Percentiles rank a stretch among this genome's conserved stretches.
Evolutionary conservation across 2,329 filamentous ascomycete genomes (phyloP).

Genomic region (Chaetomiaceae sp.): DNA sequence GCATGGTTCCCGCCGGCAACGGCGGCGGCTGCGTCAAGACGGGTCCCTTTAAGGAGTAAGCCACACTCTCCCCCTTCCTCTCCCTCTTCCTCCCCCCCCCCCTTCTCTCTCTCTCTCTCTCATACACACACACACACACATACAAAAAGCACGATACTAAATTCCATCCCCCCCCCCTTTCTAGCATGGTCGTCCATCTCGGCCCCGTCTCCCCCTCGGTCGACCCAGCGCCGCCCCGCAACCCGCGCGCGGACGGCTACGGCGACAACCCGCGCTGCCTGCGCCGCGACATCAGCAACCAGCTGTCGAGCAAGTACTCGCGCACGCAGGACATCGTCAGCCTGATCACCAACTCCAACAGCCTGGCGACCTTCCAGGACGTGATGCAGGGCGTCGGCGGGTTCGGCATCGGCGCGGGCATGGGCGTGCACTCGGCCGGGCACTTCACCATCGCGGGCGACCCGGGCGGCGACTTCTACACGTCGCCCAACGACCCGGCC

Average conservation of each 20-base stretch:
- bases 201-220: slow-evolving; percentile 31
- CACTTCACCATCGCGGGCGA: slow-evolving; percentile 37
- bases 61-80: neutral
- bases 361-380: slow-evolving; percentile 42
- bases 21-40: slow-evolving; percentile 51
- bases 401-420: slow-evolving; percentile 22
- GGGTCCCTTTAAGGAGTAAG: slow-evolving; percentile 48
- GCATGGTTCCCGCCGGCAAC: slow-evolving; percentile 40
- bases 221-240: slow-evolving; percentile 29
- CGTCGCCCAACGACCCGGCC: slow-evolving; percentile 35
- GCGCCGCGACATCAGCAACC: slow-evolving; percentile 38
- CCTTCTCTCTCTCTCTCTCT: neutral
- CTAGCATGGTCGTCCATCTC: slow-evolving; percentile 36
- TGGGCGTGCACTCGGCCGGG: slow-evolving; percentile 33
- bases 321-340: slow-evolving; percentile 30
- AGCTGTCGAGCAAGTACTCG: slow-evolving; percentile 27
- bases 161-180: neutral
- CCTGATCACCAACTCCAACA: slow-evolving; percentile 36
- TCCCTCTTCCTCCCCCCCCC: neutral
- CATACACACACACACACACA: neutral
- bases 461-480: slow-evolving; percentile 39
- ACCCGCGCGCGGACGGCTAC: slow-evolving; percentile 34
- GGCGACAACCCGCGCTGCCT: slow-evolving; percentile 45
- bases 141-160: slow-evolving; percentile 2
- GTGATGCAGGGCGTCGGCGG: slow-evolving; percentile 37